Conservation (phyloP, 352 stramenopile species). For the Pythium coloratum region DNA sequence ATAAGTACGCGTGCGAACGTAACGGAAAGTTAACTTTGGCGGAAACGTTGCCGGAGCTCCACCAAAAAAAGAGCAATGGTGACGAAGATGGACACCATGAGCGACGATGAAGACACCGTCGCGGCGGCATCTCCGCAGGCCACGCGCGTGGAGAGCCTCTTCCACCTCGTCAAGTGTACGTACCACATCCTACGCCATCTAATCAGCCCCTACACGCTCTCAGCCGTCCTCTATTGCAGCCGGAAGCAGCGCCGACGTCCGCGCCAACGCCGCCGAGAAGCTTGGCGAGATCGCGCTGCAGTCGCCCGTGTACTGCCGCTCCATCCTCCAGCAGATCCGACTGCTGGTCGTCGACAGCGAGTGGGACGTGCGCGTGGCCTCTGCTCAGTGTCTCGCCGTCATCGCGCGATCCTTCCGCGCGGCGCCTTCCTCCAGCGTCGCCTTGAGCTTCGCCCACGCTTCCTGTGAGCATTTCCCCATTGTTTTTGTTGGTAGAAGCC, state of each 20-base stretch:
- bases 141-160: slow-evolving; percentile 78
- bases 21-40: slow-evolving; percentile 1
- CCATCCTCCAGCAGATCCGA: slow-evolving; percentile 57
- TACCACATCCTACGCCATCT: not conserved
- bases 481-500: not conserved
- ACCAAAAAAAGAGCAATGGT: slow-evolving; percentile 3
- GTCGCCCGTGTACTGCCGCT: slow-evolving; percentile 45
- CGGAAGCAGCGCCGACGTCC: slow-evolving; percentile 66
- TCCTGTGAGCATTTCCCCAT: slow-evolving; percentile 37
- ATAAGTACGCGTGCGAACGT: slow-evolving; percentile 17
- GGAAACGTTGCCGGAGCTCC: not conserved
- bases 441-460: slow-evolving; percentile 40
- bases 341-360: slow-evolving; percentile 45
- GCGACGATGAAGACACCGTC: not conserved
- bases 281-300: slow-evolving; percentile 60
- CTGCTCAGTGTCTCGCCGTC: slow-evolving; percentile 59
- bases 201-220: not conserved
- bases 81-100: not conserved
- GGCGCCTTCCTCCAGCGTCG: slow-evolving; percentile 29
- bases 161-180: slow-evolving; percentile 68
- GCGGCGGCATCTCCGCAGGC: slow-evolving; percentile 32
- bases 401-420: slow-evolving; percentile 44
- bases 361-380: slow-evolving; percentile 77
- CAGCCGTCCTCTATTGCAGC: slow-evolving; percentile 33
- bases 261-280: slow-evolving; percentile 67